Evolutionary conservation across 768 basidiomycete species (phyloP), one percentile per base, ranked within the genome.

Genomic region (Gymnopilus dilepis): DNA sequence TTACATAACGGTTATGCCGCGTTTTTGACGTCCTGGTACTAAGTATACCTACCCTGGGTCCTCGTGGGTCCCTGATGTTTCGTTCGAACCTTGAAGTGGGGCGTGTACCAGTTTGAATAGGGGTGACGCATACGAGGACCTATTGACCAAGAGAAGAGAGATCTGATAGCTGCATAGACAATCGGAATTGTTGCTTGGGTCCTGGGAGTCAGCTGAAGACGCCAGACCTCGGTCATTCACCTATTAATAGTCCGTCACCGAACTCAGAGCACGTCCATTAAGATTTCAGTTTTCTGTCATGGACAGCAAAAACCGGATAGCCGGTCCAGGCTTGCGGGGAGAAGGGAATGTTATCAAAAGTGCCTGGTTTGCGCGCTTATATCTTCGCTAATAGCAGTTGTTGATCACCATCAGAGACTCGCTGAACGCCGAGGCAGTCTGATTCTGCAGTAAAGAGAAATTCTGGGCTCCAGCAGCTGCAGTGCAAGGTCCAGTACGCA

Each of bases 41-140:
- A 37, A 54, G 38, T 54, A 54, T 50, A 50, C n/a, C 31, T 28
- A 50, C 47, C 30, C 43, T 50, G 26, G 47, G 28, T 50, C 15
- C 28, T 50, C 47, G 26, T 50, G 47, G 47, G 28, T 31, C 47
- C 33, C 47, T 50, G 47, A 47, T 37, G 12, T 50, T n/a, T 50
- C n/a, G 43, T 11, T 48, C 17, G 45, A 28, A 31, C 28, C 13
- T 31, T 17, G 17, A 26, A 50, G 47, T 17, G 28, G 28, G 47
- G 28, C 45, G 13, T 26, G 30, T n/a, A 28, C 31, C 19, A 24
- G 47, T 15, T 50, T 50, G n/a, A 8, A 22, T n/a, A 17, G 26
- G 26, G 43, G 40, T 41, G 19, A 6, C 4, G 8, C 30, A 50
- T 17, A 9, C 1, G 28, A 17, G 19, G 30, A 50, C 6, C 26